phyloP scores from a whole-genome alignment of 805 yeast species.

The Metschnikowia continentalis region DNA sequence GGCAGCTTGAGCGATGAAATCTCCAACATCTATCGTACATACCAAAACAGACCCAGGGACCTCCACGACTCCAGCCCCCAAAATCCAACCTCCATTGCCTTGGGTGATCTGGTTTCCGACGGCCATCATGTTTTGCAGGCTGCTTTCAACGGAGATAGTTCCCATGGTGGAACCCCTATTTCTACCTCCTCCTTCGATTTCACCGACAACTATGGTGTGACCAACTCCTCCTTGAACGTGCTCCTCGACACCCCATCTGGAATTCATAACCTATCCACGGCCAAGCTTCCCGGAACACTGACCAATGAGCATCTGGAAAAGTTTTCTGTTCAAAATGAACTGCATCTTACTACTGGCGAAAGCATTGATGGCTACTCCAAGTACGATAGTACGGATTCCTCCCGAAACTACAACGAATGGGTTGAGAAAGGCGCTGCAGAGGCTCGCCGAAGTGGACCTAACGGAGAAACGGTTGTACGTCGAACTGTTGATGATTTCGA shows the following conservation, averaged over 20 bases:
- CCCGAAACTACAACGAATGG: slow-evolving; percentile 25
- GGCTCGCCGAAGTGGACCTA: slow-evolving; percentile 7
- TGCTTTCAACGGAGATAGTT: slow-evolving; percentile 14
- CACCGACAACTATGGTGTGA: slow-evolving; percentile 21
- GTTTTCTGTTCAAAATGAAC: background rate
- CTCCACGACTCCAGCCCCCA: background rate
- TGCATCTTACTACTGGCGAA: slow-evolving; percentile 7
- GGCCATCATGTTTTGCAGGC: background rate
- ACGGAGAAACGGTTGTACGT: slow-evolving; percentile 24
- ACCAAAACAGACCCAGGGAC: background rate
- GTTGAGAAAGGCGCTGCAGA: slow-evolving; percentile 33
- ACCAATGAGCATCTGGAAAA: background rate
- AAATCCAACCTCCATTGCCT: background rate
- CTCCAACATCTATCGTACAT: slow-evolving; percentile 13
- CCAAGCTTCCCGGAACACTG: slow-evolving; percentile 3
- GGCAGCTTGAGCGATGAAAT: slow-evolving; percentile 15
- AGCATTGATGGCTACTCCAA: slow-evolving; percentile 13
- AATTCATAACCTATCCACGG: slow-evolving; percentile 14
- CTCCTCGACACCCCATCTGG: slow-evolving; percentile 27
- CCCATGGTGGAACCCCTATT: slow-evolving; percentile 30
- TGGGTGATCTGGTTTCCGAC: background rate
- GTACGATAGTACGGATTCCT: slow-evolving; percentile 3
- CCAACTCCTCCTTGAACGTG: slow-evolving; percentile 36
- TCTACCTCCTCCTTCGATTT: slow-evolving; percentile 32
- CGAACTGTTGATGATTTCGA: slow-evolving; percentile 39